phyloP scores from a whole-genome alignment of 2,329 filamentous ascomycete species.

The Xylariaceae sp. region DNA sequence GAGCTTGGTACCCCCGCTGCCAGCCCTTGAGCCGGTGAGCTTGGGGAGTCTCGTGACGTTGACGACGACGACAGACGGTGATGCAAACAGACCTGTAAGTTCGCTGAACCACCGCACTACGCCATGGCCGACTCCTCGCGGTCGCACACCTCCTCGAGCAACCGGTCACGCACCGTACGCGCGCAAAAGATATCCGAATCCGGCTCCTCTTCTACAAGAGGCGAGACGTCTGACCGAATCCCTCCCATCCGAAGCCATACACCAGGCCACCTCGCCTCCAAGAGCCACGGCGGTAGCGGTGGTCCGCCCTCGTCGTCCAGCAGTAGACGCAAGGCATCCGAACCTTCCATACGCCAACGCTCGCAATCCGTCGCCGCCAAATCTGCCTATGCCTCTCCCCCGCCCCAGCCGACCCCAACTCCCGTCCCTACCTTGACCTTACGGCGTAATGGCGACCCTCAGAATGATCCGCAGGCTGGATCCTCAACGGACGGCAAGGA shows the following conservation, averaged over 20 bases:
- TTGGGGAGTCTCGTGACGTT: background rate
- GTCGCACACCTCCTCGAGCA: conserved; percentile 42
- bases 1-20: conserved; percentile 9
- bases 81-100: conserved; percentile 28
- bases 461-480: conserved; percentile 36
- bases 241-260: conserved; percentile 63
- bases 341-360: conserved; percentile 60
- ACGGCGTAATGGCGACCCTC: conserved; percentile 38
- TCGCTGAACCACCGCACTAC: conserved; percentile 15
- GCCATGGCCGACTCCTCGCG: conserved; percentile 43
- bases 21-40: conserved; percentile 5
- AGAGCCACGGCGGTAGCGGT: conserved; percentile 51
- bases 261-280: conserved; percentile 65
- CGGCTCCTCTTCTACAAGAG: conserved; percentile 29
- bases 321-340: conserved; percentile 57
- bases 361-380: conserved; percentile 57
- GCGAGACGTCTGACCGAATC: conserved; percentile 46
- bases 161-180: conserved; percentile 55
- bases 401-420: conserved; percentile 39
- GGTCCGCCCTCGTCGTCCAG: conserved; percentile 15
- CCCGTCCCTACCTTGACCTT: conserved; percentile 37
- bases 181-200: conserved; percentile 57
- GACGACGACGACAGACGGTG: conserved; percentile 15
- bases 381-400: conserved; percentile 39
- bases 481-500: conserved; percentile 42